Base-by-base conservation (phyloP, 305 asterid genomes). In the Fraxinus baroniana region DNA sequence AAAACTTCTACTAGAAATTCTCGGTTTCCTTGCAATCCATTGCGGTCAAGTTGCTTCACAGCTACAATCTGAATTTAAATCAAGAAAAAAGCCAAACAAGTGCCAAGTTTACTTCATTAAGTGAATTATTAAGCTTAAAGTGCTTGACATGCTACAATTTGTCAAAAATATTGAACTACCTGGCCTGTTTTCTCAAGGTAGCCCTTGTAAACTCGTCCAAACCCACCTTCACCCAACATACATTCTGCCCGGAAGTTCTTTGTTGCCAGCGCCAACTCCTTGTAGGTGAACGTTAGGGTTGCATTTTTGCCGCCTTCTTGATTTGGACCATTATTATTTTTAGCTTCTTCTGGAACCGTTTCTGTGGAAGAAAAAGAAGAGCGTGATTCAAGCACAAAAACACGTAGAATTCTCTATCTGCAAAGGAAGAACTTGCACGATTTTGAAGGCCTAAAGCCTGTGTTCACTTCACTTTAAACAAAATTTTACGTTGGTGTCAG, bases 1-100 rank as follows among this genome's bases (percentile, higher is more conserved):
- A 93, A 77, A 26, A 94, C 97, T 90, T 93, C 98, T 2, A 94
- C 98, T 3, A 91, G 97, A 76, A 94, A 94, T 86, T 94, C 98
- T 64, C 93, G 83, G 85, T 94, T 93, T 44, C 97, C 98, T 91
- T 93, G 96, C 55, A 91, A 86, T 46, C 98, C 98, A 81, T 93
- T 93, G 0, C 95, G 92, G 80, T 93, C 96, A 0, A 94, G 96
- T 81, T 94, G 98, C 89, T 94, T 94, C 24, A 93, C 92, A 3
- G 97, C 97, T 60, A 94, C 92, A 78, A 85, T 39, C 97, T 93
- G 88, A 44, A 87, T 30, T 24, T 73, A 80, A 9, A 77, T 36
- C 17, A 10, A 68, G 22, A 26, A 49, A 46, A 80, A 39, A 28
- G n/a, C 73, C n/a, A 49, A 49, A 46, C 3, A 8, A 46, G 78